Base-by-base conservation (phyloP, 2,329 filamentous ascomycete genomes). In the Calonectria hongkongensis region DNA sequence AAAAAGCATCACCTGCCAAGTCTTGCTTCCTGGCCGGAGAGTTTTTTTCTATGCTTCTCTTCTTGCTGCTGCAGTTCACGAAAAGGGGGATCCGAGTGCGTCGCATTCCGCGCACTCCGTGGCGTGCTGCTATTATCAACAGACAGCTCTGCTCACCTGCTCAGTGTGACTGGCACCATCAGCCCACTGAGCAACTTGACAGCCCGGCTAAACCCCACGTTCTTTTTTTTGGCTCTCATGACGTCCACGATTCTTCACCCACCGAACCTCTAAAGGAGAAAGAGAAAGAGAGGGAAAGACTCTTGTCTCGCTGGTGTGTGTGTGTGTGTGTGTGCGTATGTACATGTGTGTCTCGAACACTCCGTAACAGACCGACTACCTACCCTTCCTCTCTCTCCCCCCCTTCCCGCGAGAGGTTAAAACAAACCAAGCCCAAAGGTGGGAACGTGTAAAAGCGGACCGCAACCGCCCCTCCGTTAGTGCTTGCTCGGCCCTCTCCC, bases 401-500 rank as follows among this genome's bases (percentile, higher is more conserved):
- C n/a, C 33, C 54, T 15, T 21, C 15, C 33, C 16, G 33, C 33
- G 7, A 36, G 54, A 27, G 21, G 36, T 39, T 27, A 60, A 41
- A 60, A 60, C 21, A 41, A 27, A 60, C 15, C 30, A 25, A 27
- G 2, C 30, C 4, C 21, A 27, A 36, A 9, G 7, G 51, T 30
- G 15, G 54, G 33, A 16, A 18, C 13, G 54, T 60, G 36, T 4
- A 60, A 25, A 41, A 60, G 21, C 54, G 54, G 27, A 39, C 21
- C 36, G 21, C n/a, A 36, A 41, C 36, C 21, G 54, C 54, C 54
- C 54, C 54, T 60, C 54, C 33, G 33, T 36, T 25, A 9, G 27
- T 33, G 25, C 48, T 47, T 5, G 43, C 51, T 21, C 28, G 30
- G 27, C 18, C 30, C 51, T 25, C 18, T 12, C 28, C 5, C 51